Evolutionary conservation across 805 yeast genomes (phyloP).

Genomic region (Candida taoyuanica): DNA sequence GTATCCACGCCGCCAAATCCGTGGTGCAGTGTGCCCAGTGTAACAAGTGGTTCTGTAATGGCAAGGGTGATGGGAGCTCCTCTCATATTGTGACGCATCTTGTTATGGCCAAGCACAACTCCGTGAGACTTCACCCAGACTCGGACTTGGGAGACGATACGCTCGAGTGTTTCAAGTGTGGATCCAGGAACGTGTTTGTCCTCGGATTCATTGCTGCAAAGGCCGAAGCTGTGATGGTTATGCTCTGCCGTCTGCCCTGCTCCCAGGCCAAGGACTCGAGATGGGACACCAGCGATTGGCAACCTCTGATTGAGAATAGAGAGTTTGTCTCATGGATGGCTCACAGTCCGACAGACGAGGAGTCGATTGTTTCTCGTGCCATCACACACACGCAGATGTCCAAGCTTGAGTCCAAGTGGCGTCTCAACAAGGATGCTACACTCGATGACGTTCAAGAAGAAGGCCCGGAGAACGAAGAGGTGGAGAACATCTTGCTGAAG

Average conservation of each 20-base stretch:
- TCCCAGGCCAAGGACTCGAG: slow-evolving; percentile 67
- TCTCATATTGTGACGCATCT: slow-evolving; percentile 83
- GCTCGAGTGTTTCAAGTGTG: slow-evolving; percentile 89
- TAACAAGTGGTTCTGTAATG: slow-evolving; percentile 86
- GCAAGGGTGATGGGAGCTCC: slow-evolving; percentile 45
- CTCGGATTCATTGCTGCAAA: slow-evolving; percentile 87
- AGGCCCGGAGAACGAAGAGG: slow-evolving; percentile 47
- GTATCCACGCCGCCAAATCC: slow-evolving; percentile 55
- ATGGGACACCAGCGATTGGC: slow-evolving; percentile 91
- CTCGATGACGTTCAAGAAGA: slow-evolving; percentile 57
- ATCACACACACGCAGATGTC: slow-evolving; percentile 62
- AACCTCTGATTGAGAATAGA: slow-evolving; percentile 74
- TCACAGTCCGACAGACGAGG: slow-evolving; percentile 61
- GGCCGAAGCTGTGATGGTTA: slow-evolving; percentile 79
- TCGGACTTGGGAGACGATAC: slow-evolving; percentile 84
- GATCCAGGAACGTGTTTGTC: slow-evolving; percentile 70
- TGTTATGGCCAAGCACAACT: slow-evolving; percentile 73
- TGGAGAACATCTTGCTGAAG: slow-evolving; percentile 68
- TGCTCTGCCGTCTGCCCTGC: slow-evolving; percentile 85
- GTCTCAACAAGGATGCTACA: slow-evolving; percentile 64
- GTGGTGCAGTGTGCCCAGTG: slow-evolving; percentile 77
- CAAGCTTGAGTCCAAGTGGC: slow-evolving; percentile 78
- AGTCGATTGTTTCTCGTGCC: slow-evolving; percentile 47
- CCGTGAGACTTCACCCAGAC: slow-evolving; percentile 69
- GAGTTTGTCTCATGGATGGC: slow-evolving; percentile 82